phyloP scores from a whole-genome alignment of 768 basidiomycete species.

The Clitopilus passeckerianus region DNA sequence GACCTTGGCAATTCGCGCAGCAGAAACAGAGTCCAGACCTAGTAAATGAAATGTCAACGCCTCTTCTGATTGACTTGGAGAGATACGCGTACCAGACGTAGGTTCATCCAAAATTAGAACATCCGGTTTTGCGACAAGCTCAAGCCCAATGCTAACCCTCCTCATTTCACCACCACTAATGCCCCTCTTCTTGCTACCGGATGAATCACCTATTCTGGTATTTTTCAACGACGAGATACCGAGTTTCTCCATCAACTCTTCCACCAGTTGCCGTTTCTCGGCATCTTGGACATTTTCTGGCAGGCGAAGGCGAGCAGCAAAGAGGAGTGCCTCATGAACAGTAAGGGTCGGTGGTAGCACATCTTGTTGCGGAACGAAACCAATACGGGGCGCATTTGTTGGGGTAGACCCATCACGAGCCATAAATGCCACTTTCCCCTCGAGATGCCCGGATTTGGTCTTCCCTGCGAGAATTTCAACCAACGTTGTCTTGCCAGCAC shows the following conservation, averaged over 20 bases:
- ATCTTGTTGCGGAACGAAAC: slow-evolving; percentile 87
- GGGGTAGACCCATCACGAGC: slow-evolving; percentile 20
- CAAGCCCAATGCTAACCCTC: slow-evolving; percentile 85
- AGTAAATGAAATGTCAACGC: slow-evolving; percentile 3
- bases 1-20: slow-evolving; percentile 72
- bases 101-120: slow-evolving; percentile 88
- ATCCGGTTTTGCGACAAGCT: slow-evolving; percentile 82
- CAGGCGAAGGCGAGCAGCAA: slow-evolving; percentile 81
- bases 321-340: slow-evolving; percentile 75
- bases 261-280: slow-evolving; percentile 66
- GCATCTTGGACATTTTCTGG: slow-evolving; percentile 62
- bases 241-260: slow-evolving; percentile 68
- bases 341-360: slow-evolving; percentile 77
- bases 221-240: slow-evolving; percentile 69
- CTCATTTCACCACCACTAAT: slow-evolving; percentile 93
- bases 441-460: slow-evolving; percentile 63
- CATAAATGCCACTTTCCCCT: slow-evolving; percentile 62
- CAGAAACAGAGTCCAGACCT: slow-evolving; percentile 87
- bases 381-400: slow-evolving; percentile 47
- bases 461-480: slow-evolving; percentile 89
- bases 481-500: slow-evolving; percentile 87
- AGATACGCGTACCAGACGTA: slow-evolving; percentile 41
- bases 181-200: slow-evolving; percentile 69
- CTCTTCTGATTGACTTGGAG: slow-evolving; percentile 1
- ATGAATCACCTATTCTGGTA: slow-evolving; percentile 58